phyloP scores from a whole-genome alignment of 1,284 basidiomycete genomes.

The Dichomitus squalens region DNA sequence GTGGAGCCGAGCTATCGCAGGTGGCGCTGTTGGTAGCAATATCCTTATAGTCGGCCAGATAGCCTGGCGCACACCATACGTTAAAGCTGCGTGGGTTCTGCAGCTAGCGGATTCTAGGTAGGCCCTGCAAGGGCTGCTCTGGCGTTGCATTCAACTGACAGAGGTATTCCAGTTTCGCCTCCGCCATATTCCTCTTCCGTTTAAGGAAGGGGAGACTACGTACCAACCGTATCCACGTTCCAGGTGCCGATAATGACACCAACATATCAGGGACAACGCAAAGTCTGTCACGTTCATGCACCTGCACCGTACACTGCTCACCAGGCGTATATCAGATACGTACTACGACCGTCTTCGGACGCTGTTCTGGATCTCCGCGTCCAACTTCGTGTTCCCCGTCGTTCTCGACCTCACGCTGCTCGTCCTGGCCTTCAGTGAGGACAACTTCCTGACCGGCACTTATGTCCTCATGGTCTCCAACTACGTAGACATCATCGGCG shows the following conservation, averaged over 20 bases:
- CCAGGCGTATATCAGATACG: background rate
- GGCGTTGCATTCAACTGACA: background rate
- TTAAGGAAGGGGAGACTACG: background rate
- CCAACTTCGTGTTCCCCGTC: slow-evolving; percentile 36
- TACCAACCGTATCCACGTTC: background rate
- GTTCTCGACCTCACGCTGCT: slow-evolving; percentile 31
- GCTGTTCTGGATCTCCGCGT: slow-evolving; percentile 34
- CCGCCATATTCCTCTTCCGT: background rate
- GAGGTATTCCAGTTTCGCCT: background rate
- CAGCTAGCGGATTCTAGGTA: slow-evolving; percentile 7
- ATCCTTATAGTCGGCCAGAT: background rate
- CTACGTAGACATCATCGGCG: slow-evolving; percentile 23
- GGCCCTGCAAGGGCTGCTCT: background rate
- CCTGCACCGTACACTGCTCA: background rate
- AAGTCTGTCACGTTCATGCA: background rate
- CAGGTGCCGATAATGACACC: background rate
- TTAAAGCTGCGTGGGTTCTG: slow-evolving; percentile 4
- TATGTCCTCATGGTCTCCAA: slow-evolving; percentile 18
- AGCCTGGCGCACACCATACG: slow-evolving; percentile 1
- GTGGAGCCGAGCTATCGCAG: background rate
- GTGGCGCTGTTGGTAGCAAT: background rate
- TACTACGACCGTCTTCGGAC: slow-evolving; percentile 6
- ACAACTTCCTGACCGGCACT: slow-evolving; percentile 11
- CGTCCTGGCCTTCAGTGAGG: slow-evolving; percentile 10
- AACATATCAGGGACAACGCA: background rate